Evolutionary conservation across 2,329 filamentous ascomycete genomes (phyloP), one percentile per base, ranked within the genome.

Genomic region (Apiospora marii): DNA sequence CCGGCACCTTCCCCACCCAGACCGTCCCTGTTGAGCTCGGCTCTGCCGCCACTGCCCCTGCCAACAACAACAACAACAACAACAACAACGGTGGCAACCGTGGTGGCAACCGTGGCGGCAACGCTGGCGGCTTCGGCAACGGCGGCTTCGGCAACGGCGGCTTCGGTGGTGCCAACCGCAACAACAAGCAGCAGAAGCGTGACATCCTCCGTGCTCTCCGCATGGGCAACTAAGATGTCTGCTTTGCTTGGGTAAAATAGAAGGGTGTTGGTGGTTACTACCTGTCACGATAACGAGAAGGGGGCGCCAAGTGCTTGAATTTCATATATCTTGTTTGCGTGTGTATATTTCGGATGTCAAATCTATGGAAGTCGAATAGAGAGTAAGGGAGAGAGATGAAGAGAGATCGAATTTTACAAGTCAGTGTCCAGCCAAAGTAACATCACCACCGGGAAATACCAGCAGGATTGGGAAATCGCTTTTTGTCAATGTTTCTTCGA

Each of bases 1-100:
- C 78, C 64, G 76, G 75, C 3, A 74, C 76, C 0, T 82, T 81
- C 70, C 77, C 84, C 24, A 75, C 76, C 1, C 74, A 83, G 75
- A 85, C 84, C 2, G 80, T 80, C 0, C 73, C 72, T 14, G 76
- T 69, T 2, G 69, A 74, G n/a, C 49, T 68, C 14, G 16, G 72
- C 68, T 8, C 58, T 73, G 44, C 73, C 72, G 73, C 69, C 73
- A 70, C n/a, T 73, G 71, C 68, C 49, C 68, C 69, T 41, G 49
- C 71, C 58, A 77, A 77, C 41, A 72, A 74, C 22, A 46, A 71
- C 58, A 67, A 68, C 64, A 75, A 75, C 51, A 67, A 72, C 48
- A 74, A 75, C 67, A 73, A 72, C 68, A 71, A 75, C 49, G 71
- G 71, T 7, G 73, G 46, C 74, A 37, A 73, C 74, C 14, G 16